These are phyloP conservation scores for Tuber calosporum DNA, from an alignment of 495 filamentous ascomycete genomes.

Conservation along the genomic window DNA sequence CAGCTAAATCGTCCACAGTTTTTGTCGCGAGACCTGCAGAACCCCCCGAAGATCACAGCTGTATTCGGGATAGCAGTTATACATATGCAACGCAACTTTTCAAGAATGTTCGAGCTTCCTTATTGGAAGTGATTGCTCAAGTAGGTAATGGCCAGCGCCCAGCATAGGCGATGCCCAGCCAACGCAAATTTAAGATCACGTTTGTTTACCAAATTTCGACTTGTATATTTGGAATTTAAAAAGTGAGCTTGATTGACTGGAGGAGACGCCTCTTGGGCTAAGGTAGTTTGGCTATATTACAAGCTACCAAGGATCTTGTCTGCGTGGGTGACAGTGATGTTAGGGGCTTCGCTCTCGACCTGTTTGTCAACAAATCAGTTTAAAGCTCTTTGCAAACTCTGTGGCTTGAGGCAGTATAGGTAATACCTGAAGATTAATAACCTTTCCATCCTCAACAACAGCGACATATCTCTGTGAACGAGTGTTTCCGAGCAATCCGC, in stretches of 20 bases:
- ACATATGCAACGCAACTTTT: neutral
- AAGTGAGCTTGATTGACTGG: neutral
- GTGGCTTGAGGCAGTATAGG: neutral
- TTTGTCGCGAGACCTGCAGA: neutral
- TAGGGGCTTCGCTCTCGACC: constrained; percentile 29
- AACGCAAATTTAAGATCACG: neutral
- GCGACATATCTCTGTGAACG: constrained; percentile 84
- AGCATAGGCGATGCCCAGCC: neutral
- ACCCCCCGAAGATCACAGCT: neutral
- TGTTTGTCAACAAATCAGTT: neutral
- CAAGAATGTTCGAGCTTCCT: neutral
- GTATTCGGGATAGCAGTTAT: neutral
- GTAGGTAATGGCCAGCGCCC: neutral
- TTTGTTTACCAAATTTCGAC: neutral
- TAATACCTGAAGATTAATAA: constrained; percentile 48
- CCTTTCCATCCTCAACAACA: constrained; percentile 67
- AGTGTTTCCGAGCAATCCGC: constrained; percentile 71
- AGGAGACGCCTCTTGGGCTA: neutral
- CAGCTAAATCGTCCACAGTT: neutral
- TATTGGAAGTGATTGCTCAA: neutral
- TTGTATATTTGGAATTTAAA: neutral
- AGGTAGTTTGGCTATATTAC: constrained; percentile 13
- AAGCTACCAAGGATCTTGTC: constrained; percentile 32
- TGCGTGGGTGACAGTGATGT: constrained; percentile 32
- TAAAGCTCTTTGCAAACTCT: neutral